Percentiles rank a stretch among this genome's conserved stretches.
Evolutionary conservation across 306 rosid species (phyloP).

Genomic region (Ormosia semicastrata): DNA sequence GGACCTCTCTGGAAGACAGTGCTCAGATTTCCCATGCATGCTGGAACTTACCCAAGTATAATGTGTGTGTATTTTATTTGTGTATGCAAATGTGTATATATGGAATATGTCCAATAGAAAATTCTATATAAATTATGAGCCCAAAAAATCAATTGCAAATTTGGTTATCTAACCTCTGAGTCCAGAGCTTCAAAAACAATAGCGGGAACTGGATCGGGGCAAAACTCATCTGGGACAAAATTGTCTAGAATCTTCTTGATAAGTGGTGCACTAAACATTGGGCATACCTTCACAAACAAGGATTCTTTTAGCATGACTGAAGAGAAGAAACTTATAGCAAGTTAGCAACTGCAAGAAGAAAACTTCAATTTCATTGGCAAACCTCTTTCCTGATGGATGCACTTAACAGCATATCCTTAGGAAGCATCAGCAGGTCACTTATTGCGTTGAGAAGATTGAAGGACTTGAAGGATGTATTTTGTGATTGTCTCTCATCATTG

Average conservation of each 20-base stretch:
- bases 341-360: neutral
- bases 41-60: neutral
- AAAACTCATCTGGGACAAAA: slow-evolving; percentile 75
- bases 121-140: neutral
- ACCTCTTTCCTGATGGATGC: slow-evolving; percentile 79
- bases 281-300: slow-evolving; percentile 67
- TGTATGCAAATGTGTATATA: neutral
- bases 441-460: slow-evolving; percentile 76
- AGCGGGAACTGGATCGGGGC: slow-evolving; percentile 70
- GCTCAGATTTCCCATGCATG: neutral
- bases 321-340: neutral
- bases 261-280: slow-evolving; percentile 58
- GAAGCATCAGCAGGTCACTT: slow-evolving; percentile 91
- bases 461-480: slow-evolving; percentile 56
- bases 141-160: neutral
- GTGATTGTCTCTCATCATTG: slow-evolving; percentile 30
- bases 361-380: slow-evolving; percentile 10
- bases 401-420: slow-evolving; percentile 74
- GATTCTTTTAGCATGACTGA: neutral
- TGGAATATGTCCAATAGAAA: neutral
- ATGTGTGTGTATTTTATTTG: neutral
- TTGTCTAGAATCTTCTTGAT: slow-evolving; percentile 61
- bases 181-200: slow-evolving; percentile 57
- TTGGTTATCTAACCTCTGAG: slow-evolving; percentile 50
- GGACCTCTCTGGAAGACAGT: neutral